Evolutionary conservation across 2,329 filamentous ascomycete genomes (phyloP).

Genomic region (Calycina herbarum): DNA sequence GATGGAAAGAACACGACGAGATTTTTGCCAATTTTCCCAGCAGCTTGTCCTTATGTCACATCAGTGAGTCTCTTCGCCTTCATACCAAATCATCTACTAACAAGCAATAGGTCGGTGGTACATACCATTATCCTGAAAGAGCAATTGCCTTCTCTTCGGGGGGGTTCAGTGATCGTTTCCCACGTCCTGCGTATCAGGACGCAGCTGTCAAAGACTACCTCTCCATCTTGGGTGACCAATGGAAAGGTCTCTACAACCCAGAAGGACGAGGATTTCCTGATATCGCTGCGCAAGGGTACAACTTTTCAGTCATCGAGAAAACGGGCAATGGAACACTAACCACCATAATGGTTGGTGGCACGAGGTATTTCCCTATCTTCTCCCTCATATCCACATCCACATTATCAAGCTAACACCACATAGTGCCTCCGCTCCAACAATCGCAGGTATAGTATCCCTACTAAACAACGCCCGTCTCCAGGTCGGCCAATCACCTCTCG

Average conservation of each 20-base stretch:
- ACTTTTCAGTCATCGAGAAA: conserved; percentile 44
- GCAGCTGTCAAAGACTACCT: conserved; percentile 48
- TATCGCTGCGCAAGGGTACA: conserved; percentile 56
- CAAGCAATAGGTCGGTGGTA: conserved; percentile 65
- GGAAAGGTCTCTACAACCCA: conserved; percentile 49
- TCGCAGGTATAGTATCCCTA: conserved; percentile 58
- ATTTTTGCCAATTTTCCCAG: conserved; percentile 64
- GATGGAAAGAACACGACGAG: conserved; percentile 56
- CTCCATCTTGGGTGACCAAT: conserved; percentile 41
- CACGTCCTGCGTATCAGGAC: conserved; percentile 49
- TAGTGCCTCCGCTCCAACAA: conserved; percentile 57
- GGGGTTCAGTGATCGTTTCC: conserved; percentile 54
- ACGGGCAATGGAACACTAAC: not conserved
- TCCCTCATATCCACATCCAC: not conserved
- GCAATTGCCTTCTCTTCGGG: conserved; percentile 48
- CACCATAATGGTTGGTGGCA: conserved; percentile 21
- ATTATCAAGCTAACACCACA: not conserved
- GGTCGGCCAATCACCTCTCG: conserved; percentile 46
- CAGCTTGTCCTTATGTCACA: conserved; percentile 67
- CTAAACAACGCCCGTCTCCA: conserved; percentile 61
- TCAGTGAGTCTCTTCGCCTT: conserved; percentile 62
- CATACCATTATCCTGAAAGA: conserved; percentile 41
- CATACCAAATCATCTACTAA: conserved; percentile 39
- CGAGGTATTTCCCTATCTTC: conserved; percentile 20
- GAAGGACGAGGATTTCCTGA: conserved; percentile 55